Evolutionary conservation across 148 eudicot species (phyloP).

Genomic region (Amaranthus hypochondriacus): DNA sequence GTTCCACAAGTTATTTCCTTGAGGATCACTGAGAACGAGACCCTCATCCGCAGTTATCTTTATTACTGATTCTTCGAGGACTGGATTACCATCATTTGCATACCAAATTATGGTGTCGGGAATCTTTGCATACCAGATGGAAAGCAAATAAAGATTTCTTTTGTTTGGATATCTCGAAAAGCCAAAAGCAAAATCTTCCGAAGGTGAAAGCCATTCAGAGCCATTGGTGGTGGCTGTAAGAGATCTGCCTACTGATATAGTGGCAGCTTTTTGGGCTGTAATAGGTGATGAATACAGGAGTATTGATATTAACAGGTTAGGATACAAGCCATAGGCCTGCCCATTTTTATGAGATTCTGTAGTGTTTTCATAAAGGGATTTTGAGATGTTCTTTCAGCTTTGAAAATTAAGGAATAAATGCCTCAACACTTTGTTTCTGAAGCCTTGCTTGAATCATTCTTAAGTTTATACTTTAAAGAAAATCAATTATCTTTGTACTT

Average conservation of each 20-base stretch:
- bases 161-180: conserved; percentile 23
- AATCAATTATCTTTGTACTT: no score
- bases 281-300: conserved; percentile 2
- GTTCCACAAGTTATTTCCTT: conserved; percentile 34
- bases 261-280: conserved; percentile 29
- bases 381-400: no score
- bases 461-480: no score
- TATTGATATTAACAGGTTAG: conserved; percentile 1
- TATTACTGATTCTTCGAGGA: conserved; percentile 32
- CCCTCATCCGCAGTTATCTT: conserved; percentile 30
- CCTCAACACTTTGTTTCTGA: no score
- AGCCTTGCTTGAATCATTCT: no score
- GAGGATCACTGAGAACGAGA: conserved; percentile 39
- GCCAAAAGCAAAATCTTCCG: neutral
- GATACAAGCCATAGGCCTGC: neutral
- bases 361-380: neutral
- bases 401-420: no score
- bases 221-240: conserved; percentile 24
- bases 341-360: conserved; percentile 6
- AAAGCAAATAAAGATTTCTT: conserved; percentile 32
- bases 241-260: conserved; percentile 23
- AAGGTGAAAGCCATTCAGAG: conserved; percentile 44
- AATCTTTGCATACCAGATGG: conserved; percentile 53
- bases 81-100: conserved; percentile 30
- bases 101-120: conserved; percentile 53